Percentiles rank a stretch among this genome's conserved stretches.
phyloP scores from a whole-genome alignment of 768 basidiomycete species.

The Tephrocybe sp. region DNA sequence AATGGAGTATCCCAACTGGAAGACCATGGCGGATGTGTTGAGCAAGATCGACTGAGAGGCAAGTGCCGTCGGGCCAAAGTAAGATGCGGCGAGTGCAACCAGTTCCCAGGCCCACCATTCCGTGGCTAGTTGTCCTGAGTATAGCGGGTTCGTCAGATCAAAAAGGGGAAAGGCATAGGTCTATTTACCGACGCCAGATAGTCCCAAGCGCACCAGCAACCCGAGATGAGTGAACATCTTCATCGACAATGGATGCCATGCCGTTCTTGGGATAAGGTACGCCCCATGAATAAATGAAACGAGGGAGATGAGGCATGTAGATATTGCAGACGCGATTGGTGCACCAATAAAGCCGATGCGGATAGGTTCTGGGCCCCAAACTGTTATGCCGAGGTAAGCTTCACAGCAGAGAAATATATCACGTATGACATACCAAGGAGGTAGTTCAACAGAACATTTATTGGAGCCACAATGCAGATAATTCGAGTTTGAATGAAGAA shows the following conservation, averaged over 20 bases:
- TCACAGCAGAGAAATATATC: too few species aligned
- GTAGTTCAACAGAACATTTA: slow-evolving; percentile 82
- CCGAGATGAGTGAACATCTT: slow-evolving; percentile 66
- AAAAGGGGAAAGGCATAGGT: not conserved
- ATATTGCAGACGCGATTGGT: slow-evolving; percentile 83
- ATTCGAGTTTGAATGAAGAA: slow-evolving; percentile 85
- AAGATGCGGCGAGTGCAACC: slow-evolving; percentile 52
- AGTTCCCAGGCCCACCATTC: slow-evolving; percentile 99
- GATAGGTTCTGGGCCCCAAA: slow-evolving; percentile 79
- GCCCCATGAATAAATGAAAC: slow-evolving; percentile 62
- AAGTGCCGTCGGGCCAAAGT: slow-evolving; percentile 23
- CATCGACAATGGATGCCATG: slow-evolving; percentile 76
- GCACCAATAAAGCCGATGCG: slow-evolving; percentile 89
- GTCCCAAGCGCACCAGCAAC: slow-evolving; percentile 67
- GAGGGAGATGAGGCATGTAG: slow-evolving; percentile 73
- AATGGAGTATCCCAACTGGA: slow-evolving; percentile 7
- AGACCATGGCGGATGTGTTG: slow-evolving; percentile 2
- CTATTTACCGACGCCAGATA: slow-evolving; percentile 69
- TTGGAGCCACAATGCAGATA: slow-evolving; percentile 78
- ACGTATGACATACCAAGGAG: slow-evolving; percentile 54
- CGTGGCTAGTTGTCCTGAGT: slow-evolving; percentile 72
- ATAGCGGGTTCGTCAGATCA: not conserved
- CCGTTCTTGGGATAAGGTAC: slow-evolving; percentile 61
- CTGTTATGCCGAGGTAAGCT: too few species aligned
- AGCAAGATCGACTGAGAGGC: slow-evolving; percentile 2